Percentiles rank a stretch among this genome's conserved stretches.
phyloP scores from a whole-genome alignment of 305 asterid genomes.

The Solanum chacoense region DNA sequence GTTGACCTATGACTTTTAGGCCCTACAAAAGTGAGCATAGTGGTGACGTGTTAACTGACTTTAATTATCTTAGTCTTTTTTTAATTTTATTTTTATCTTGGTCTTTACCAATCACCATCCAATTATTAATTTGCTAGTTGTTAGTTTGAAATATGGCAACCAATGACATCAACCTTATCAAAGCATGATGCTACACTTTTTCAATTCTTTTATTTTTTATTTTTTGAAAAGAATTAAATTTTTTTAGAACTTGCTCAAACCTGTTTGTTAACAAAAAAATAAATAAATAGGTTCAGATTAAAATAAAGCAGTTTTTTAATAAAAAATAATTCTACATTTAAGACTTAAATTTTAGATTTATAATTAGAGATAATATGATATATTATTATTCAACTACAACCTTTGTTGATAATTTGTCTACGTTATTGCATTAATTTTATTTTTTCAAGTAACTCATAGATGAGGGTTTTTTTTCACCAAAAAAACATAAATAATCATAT shows the following conservation, averaged over 20 bases:
- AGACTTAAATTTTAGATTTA: background rate
- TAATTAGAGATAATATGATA: background rate
- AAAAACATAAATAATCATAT: background rate
- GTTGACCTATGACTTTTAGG: slow-evolving; percentile 1
- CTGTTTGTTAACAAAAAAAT: background rate
- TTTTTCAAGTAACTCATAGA: background rate
- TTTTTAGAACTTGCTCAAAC: background rate
- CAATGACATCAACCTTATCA: background rate
- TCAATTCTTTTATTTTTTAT: background rate
- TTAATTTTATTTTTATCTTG: background rate
- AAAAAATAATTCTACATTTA: too few relatives aligned
- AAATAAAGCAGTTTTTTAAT: too few relatives aligned
- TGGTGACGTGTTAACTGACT: background rate
- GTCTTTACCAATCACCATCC: background rate
- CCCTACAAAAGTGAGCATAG: background rate
- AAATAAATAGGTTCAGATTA: too few relatives aligned
- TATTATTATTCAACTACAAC: background rate
- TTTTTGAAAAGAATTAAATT: background rate
- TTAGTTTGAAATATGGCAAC: background rate
- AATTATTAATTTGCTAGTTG: background rate
- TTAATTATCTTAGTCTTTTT: background rate
- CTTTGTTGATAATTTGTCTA: background rate
- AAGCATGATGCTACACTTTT: background rate
- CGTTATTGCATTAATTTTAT: background rate
- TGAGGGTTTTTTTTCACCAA: background rate